Evolutionary conservation across 768 basidiomycete species (phyloP).

Genomic region (Tylopilus vinaceipallidus): DNA sequence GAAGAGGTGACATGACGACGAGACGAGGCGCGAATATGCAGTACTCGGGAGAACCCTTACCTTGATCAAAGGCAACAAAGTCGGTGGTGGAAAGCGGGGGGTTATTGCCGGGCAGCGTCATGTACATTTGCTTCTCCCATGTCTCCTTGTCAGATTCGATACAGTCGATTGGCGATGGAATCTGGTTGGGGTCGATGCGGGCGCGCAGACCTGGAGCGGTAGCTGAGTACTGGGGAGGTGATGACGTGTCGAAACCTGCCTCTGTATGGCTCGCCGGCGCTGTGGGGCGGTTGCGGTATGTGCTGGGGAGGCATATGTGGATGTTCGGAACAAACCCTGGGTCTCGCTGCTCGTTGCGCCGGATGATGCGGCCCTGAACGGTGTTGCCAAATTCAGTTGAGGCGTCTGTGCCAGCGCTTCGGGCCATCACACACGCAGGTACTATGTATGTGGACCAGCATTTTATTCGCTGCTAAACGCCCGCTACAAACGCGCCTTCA

Average conservation of each 20-base stretch:
- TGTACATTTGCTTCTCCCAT: conserved; percentile 72
- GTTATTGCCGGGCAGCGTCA: conserved; percentile 58
- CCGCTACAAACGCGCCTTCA: conserved; percentile 13
- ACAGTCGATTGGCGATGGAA: conserved; percentile 86
- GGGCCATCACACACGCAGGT: too few species aligned
- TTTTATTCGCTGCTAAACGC: background rate
- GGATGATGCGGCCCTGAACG: too few species aligned
- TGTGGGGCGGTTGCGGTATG: conserved; percentile 62
- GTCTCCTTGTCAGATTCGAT: conserved; percentile 75
- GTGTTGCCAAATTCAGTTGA: conserved; percentile 12
- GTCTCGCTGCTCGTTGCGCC: background rate
- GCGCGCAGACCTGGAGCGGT: conserved; percentile 61
- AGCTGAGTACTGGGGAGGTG: conserved; percentile 1
- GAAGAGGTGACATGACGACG: background rate
- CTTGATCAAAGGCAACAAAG: conserved; percentile 90
- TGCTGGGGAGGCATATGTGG: conserved; percentile 25
- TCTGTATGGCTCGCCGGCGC: conserved; percentile 49
- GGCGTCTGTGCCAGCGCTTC: too few species aligned
- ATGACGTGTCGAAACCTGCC: conserved; percentile 24
- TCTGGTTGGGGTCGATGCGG: conserved; percentile 82
- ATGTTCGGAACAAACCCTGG: background rate
- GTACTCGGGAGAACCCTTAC: conserved; percentile 30
- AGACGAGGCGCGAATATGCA: too few species aligned
- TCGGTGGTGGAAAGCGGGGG: conserved; percentile 87
- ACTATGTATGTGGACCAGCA: too few species aligned